Evolutionary conservation across 331 rosid genomes (phyloP).

Genomic region (Rosa hybrid): DNA sequence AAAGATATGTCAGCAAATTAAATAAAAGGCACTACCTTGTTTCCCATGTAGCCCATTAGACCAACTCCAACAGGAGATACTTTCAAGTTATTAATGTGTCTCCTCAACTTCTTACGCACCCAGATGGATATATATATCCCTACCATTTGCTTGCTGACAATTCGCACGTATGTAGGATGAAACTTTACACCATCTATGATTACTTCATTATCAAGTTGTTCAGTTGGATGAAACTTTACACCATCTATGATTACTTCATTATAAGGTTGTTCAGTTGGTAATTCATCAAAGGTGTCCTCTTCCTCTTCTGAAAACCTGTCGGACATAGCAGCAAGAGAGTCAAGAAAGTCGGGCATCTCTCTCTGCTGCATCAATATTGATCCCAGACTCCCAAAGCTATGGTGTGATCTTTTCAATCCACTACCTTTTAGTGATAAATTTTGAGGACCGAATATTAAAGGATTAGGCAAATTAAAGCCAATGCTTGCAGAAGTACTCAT

Average conservation of each 20-base stretch:
- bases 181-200: conserved; percentile 22
- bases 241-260: conserved; percentile 14
- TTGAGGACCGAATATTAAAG: conserved; percentile 30
- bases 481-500: conserved; percentile 79
- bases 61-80: conserved; percentile 97
- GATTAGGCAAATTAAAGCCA: conserved; percentile 52
- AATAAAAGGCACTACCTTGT: conserved; percentile 62
- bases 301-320: conserved; percentile 48
- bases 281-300: conserved; percentile 53
- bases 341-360: conserved; percentile 48
- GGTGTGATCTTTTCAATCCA: conserved; percentile 56
- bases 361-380: conserved; percentile 45
- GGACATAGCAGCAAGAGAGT: conserved; percentile 45
- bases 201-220: conserved; percentile 15
- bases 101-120: conserved; percentile 89
- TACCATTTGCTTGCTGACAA: conserved; percentile 98
- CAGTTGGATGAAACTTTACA: conserved; percentile 31
- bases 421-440: conserved; percentile 23
- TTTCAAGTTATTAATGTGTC: conserved; percentile 77
- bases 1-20: conserved; percentile 17
- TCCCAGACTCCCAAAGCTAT: conserved; percentile 65
- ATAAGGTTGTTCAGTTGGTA: conserved; percentile 34
- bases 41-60: conserved; percentile 98
- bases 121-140: conserved; percentile 91
- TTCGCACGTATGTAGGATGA: conserved; percentile 59